A percentile compares a stretch with the other conserved stretches of the same genome.
phyloP scores from a whole-genome alignment of 2,329 filamentous ascomycete genomes.

The Stemphylium vesicarium region DNA sequence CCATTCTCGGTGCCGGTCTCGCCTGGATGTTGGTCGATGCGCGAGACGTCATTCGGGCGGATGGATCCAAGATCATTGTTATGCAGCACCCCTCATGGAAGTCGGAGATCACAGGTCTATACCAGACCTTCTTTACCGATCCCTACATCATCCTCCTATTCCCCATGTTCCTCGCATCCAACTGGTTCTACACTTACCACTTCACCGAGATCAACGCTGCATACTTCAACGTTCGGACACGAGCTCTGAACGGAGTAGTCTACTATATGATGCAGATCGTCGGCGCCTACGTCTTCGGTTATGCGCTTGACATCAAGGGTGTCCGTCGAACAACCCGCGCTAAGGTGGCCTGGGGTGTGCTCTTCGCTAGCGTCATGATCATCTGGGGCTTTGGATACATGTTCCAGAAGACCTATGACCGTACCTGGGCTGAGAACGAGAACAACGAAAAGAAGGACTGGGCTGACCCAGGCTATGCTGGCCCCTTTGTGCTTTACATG shows the following conservation, averaged over 20 bases:
- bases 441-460: conserved; percentile 64
- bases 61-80: conserved; percentile 79
- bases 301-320: conserved; percentile 65
- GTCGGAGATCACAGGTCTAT: conserved; percentile 77
- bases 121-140: conserved; percentile 72
- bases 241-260: conserved; percentile 77
- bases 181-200: conserved; percentile 82
- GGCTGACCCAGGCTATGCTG: conserved; percentile 70
- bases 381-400: conserved; percentile 86
- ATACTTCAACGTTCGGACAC: conserved; percentile 75
- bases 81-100: conserved; percentile 92
- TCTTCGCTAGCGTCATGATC: conserved; percentile 74
- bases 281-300: conserved; percentile 75
- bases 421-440: conserved; percentile 39
- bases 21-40: conserved; percentile 75
- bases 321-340: conserved; percentile 72
- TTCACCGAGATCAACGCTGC: conserved; percentile 75
- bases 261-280: conserved; percentile 82
- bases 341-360: conserved; percentile 64
- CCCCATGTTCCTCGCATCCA: conserved; percentile 81
- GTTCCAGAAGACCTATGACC: conserved; percentile 70
- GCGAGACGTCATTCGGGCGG: conserved; percentile 72
- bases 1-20: conserved; percentile 72
- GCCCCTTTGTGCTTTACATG: conserved; percentile 87
- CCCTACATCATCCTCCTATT: conserved; percentile 78